phyloP scores from a whole-genome alignment of 441 rosid genomes.

The Eruca vesicaria region DNA sequence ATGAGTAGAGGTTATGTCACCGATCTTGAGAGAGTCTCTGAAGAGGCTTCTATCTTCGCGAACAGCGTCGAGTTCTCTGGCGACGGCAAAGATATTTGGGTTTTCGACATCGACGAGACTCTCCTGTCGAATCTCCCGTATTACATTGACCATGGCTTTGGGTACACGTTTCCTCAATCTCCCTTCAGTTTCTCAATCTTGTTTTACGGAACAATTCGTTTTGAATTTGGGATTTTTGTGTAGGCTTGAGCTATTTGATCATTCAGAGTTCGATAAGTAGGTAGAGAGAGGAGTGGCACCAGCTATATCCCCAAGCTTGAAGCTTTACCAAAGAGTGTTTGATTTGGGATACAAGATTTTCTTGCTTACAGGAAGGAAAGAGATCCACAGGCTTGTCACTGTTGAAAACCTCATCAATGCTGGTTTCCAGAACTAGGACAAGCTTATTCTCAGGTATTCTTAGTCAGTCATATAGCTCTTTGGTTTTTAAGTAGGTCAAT shows the following conservation, averaged over 20 bases:
- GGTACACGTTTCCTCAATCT: constrained; percentile 38
- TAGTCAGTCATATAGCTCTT: neutral
- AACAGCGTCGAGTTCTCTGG: constrained; percentile 44
- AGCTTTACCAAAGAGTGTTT: constrained; percentile 61
- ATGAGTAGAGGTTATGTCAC: constrained; percentile 58
- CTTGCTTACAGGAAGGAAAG: constrained; percentile 82
- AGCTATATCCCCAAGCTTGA: constrained; percentile 68
- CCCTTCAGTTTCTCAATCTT: neutral
- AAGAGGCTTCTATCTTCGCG: constrained; percentile 64
- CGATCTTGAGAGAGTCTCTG: constrained; percentile 68
- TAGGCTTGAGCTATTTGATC: constrained; percentile 73
- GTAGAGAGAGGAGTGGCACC: constrained; percentile 77
- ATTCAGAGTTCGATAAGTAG: constrained; percentile 72
- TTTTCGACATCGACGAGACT: constrained; percentile 91
- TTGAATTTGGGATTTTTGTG: constrained; percentile 24
- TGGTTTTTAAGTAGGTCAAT: neutral
- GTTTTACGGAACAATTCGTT: neutral
- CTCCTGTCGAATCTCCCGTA: constrained; percentile 90
- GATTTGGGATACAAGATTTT: constrained; percentile 76
- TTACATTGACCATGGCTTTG: constrained; percentile 72
- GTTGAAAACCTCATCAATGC: constrained; percentile 65
- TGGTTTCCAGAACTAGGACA: constrained; percentile 80
- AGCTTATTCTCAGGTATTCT: constrained; percentile 78
- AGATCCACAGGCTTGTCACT: constrained; percentile 59
- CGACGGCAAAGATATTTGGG: constrained; percentile 85